Percentiles rank a stretch among this genome's conserved stretches.
Conservation (phyloP, 306 rosid genomes). For the Rosa persica region DNA sequence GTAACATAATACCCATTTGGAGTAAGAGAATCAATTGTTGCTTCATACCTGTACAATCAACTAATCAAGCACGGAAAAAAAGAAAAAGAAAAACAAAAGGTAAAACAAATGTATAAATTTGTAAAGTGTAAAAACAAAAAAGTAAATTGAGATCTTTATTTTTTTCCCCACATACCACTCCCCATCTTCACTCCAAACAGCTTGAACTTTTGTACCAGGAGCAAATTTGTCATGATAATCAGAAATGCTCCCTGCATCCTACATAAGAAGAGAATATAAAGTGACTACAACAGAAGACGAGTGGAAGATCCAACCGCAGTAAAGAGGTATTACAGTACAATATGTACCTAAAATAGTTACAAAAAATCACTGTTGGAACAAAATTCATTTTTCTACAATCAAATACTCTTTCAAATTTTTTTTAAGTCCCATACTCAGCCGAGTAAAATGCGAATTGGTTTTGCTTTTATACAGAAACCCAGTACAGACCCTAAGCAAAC, state of each 20-base stretch:
- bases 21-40: constrained; percentile 72
- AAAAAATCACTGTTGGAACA: background rate
- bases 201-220: constrained; percentile 78
- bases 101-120: constrained; percentile 20
- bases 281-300: constrained; percentile 1
- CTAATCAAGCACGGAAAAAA: constrained; percentile 33
- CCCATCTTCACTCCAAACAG: constrained; percentile 97
- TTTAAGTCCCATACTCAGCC: background rate
- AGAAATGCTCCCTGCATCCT: constrained; percentile 51
- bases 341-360: background rate
- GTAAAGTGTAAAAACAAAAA: background rate
- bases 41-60: constrained; percentile 78
- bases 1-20: constrained; percentile 73
- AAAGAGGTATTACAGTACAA: background rate
- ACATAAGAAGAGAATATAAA: constrained; percentile 16
- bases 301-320: constrained; percentile 9
- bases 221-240: constrained; percentile 60
- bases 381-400: background rate
- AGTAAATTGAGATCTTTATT: constrained; percentile 10
- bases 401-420: constrained; percentile 1
- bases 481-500: background rate
- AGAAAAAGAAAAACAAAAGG: constrained; percentile 6
- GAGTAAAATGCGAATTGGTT: background rate
- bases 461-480: background rate
- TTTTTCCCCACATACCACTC: constrained; percentile 67